Base-by-base conservation (phyloP, 805 yeast genomes). In the Ogataea corticis region DNA sequence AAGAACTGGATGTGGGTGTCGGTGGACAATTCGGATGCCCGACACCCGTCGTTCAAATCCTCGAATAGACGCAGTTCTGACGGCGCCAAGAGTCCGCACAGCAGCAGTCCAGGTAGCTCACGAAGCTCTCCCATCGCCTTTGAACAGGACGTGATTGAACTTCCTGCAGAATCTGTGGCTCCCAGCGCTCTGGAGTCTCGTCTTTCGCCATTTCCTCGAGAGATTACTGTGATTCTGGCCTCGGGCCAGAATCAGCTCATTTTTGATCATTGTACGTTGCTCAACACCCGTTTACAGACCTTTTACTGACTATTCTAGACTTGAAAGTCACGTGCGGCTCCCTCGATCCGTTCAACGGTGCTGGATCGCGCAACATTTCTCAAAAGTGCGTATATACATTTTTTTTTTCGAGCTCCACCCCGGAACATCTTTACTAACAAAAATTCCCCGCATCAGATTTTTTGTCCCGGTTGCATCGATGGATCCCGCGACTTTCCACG, bases 401-500 rank as follows among this genome's bases (percentile, higher is more conserved):
- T 34, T 36, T 9, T 16, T 18, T 14, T 37, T 23, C 11, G 11
- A 17, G 13, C 25, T 16, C 15, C 15, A 3, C 31, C 25, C 4
- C 19, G 32, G 18, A 15, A n/a, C 23, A 23, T 7, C 38, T 15
- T 23, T 32, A n/a, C n/a, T 31, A 23, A 32, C 37, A 30, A 42
- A 39, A 4, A n/a, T 14, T 23, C 30, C 14, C 27, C 9, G 27
- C n/a, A 3, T 7, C 12, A 45, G 48, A 23, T 45, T 33, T 40
- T 45, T 45, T 45, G 40, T 45, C 10, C 48, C 48, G 16, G 42
- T 45, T 16, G 48, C 48, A 3, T 19, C 38, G 9, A 30, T 32
- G 19, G 45, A 45, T 27, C 48, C 48, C 4, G 48, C 48, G 10
- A 45, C 48, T 19, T 40, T 45, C 23, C 37, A 45, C 27, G 48